A percentile compares a stretch with the other conserved stretches of the same genome.
phyloP scores from a whole-genome alignment of 495 filamentous ascomycete species.

The Penicillium crystallinum region DNA sequence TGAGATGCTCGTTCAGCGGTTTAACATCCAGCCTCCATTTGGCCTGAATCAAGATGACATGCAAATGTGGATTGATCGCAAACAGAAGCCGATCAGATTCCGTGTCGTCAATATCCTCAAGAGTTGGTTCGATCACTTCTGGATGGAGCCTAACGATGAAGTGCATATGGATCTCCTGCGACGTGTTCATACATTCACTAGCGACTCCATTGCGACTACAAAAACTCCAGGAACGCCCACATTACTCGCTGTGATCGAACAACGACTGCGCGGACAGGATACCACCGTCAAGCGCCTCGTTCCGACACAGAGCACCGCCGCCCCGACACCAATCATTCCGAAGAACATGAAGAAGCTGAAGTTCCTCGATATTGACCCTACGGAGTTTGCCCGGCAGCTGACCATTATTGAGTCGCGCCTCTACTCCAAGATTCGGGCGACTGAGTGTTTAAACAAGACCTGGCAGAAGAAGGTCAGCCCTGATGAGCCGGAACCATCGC shows the following conservation, averaged over 20 bases:
- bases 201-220: conserved; percentile 84
- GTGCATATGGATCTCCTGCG: conserved; percentile 78
- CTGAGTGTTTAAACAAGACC: conserved; percentile 95
- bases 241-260: conserved; percentile 78
- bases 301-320: conserved; percentile 70
- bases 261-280: conserved; percentile 81
- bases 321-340: conserved; percentile 84
- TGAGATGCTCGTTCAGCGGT: conserved; percentile 83
- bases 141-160: conserved; percentile 92
- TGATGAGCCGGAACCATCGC: conserved; percentile 80
- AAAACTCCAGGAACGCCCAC: conserved; percentile 82
- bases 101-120: conserved; percentile 96
- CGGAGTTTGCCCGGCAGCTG: conserved; percentile 91
- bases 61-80: conserved; percentile 84
- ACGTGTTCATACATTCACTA: conserved; percentile 83
- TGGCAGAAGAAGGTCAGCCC: conserved; percentile 91
- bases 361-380: conserved; percentile 93
- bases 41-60: conserved; percentile 70
- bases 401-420: conserved; percentile 95
- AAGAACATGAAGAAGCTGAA: conserved; percentile 99
- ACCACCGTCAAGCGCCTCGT: conserved; percentile 80
- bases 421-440: conserved; percentile 91
- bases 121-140: conserved; percentile 96
- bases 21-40: conserved; percentile 88
- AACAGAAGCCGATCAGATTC: conserved; percentile 93